Conservation (phyloP, 345 rosid species). For the Turnera subulata region DNA sequence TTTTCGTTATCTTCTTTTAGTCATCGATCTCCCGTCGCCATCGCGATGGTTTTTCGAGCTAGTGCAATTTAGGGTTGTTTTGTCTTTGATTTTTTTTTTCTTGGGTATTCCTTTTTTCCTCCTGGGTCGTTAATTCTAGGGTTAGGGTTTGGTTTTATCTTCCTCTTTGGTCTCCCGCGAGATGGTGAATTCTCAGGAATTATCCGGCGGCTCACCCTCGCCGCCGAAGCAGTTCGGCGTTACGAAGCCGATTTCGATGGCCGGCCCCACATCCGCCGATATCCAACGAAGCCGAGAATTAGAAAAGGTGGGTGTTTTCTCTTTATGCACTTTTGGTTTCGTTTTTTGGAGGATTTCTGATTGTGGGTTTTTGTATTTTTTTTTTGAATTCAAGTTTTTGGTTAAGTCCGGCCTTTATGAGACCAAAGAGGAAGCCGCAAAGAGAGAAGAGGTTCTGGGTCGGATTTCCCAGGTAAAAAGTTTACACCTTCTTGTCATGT, state of each 20-base stretch:
- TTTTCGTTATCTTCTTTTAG: no score
- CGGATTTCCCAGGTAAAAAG: constrained; percentile 48
- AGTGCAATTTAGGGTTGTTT: no score
- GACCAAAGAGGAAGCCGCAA: constrained; percentile 67
- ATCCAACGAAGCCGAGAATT: constrained; percentile 53
- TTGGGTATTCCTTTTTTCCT: no score
- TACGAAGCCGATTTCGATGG: constrained; percentile 72
- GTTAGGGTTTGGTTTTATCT: no score
- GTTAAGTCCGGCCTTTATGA: constrained; percentile 67
- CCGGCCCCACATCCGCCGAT: constrained; percentile 77
- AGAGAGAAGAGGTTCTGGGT: constrained; percentile 65
- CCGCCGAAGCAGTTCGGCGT: constrained; percentile 52
- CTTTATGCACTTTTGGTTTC: not conserved
- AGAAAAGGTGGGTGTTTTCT: constrained; percentile 48
- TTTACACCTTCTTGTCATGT: not conserved
- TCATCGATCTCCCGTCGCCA: no score
- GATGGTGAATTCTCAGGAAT: constrained; percentile 56
- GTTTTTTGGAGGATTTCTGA: constrained; percentile 2
- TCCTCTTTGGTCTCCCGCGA: not conserved
- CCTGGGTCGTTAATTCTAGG: no score
- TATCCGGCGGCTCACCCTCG: constrained; percentile 26
- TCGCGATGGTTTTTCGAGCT: no score
- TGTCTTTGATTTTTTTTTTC: no score
- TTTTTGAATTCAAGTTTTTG: constrained; percentile 42
- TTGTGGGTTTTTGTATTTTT: not conserved